Evolutionary conservation across 768 basidiomycete genomes (phyloP), one percentile per base, ranked within the genome.

Genomic region (Rhizopogon rudus): DNA sequence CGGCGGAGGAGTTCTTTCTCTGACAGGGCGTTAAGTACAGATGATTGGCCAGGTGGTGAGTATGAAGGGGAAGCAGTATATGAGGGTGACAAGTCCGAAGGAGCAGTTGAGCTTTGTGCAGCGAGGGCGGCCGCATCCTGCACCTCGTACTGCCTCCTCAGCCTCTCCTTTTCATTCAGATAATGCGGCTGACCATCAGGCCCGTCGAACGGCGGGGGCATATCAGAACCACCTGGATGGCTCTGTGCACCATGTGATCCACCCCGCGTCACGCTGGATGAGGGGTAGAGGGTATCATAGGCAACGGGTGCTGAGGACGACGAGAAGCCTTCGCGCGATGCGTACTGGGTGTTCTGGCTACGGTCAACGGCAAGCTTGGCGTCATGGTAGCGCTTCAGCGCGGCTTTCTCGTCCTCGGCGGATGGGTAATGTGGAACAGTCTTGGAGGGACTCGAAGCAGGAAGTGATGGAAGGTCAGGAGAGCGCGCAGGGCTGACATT

Each of bases 381-480:
- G 50, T 88, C 81, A 31, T 86, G 76, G 64, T 88, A 92, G 56
- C 83, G 74, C 59, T 66, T 75, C 53, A 91, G 64, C 22, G 84
- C 84, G 3, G 81, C 86, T 64, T 91, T 91, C 69, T 92, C 90
- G 63, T 88, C 79, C 57, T 83, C 85, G 0, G 88, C 88, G 17
- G 82, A 81, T 35, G 72, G 69, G 61, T 82, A 87, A 31, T 78
- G 77, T 31, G 82, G 79, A 3, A 75, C 64, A 8, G 51, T 49
- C 2, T 64, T 57, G 5, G 64, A 40, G 6, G 66, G 55, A 39
- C 61, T 33, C 5, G 71, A 55, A 41, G 63, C 25, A 35, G 73
- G 58, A 25, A 62, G 66, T 37, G 68, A 52, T 55, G 73, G 57
- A n/a, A 70, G 62, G 25, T 66, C 53, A 12, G 63, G 67, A 8